Base-by-base conservation (phyloP, 2,329 filamentous ascomycete genomes). In the Colletotrichum incanum region DNA sequence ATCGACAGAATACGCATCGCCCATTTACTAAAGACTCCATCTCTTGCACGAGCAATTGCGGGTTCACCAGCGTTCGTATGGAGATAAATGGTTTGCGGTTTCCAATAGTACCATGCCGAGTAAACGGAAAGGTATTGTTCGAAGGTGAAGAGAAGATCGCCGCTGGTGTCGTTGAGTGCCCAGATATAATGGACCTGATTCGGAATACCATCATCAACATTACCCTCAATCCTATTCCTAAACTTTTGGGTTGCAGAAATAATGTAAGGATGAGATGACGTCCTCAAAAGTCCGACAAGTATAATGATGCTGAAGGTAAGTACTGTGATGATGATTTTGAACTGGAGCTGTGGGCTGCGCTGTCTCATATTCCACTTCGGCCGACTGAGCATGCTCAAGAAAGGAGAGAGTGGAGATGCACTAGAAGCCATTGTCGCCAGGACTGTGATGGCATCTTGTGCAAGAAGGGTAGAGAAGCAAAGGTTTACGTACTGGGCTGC, bases 181-280 rank as follows among this genome's bases (percentile, higher is more conserved):
- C 73, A 78, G 20, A 79, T 75, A 47, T 75, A 75, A 67, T 79
- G 74, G 9, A 76, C 75, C 1, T 75, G 69, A 59, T 79, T 78
- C 3, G 78, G 78, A 5, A 80, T 79, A 11, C 9, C 12, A 41
- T 63, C 45, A 2, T 37, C 28, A 2, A 31, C 16, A 2, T 39
- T 39, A 3, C 34, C 54, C 54, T 34, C 14, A 16, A 56, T 3
- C 34, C 7, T 26, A 5, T 26, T 23, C n/a, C 34, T 5, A 12
- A 39, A 11, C 1, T 6, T 34, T 1, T 28, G 20, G 3, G 54
- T 41, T 4, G n/a, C 34, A 58, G n/a, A 23, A 41, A 11, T 3
- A 16, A 41, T 5, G 54, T 41, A 41, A 26, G 34, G n/a, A 3
- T 41, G n/a, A 16, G 54, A 58, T 11, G 34, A 41, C 14, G 54